Percentiles rank a stretch among this genome's conserved stretches.
Evolutionary conservation across 495 filamentous ascomycete species (phyloP).

Genomic region (Eremomyces bilateralis): DNA sequence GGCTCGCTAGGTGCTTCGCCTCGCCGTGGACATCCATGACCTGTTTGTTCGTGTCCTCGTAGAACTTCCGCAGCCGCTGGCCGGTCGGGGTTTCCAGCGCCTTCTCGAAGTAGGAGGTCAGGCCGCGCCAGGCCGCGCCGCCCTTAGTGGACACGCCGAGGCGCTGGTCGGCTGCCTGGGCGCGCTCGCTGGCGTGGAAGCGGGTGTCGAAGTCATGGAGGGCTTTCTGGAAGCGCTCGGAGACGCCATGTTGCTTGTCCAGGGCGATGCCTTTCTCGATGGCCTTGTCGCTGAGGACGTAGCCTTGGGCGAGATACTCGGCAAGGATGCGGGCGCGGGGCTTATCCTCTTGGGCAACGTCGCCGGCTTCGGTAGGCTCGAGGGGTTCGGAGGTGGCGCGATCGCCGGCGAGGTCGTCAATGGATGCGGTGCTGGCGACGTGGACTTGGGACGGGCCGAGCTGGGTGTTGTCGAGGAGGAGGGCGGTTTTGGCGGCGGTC

Average conservation of each 20-base stretch:
- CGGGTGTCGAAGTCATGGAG: constrained; percentile 59
- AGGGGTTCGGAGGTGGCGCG: constrained; percentile 22
- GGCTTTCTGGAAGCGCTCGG: constrained; percentile 39
- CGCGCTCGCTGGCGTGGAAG: constrained; percentile 59
- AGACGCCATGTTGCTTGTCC: constrained; percentile 78
- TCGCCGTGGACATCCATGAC: constrained; percentile 83
- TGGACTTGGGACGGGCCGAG: constrained; percentile 62
- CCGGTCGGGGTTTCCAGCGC: constrained; percentile 68
- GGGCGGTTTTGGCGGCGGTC: constrained; percentile 84
- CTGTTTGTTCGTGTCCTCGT: constrained; percentile 58
- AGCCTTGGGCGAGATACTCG: constrained; percentile 90
- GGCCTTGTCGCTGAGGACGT: constrained; percentile 64
- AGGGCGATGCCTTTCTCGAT: constrained; percentile 69
- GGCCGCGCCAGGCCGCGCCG: constrained; percentile 36
- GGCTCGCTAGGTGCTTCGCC: constrained; percentile 62
- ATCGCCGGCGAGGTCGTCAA: constrained; percentile 38
- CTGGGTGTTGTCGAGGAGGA: constrained; percentile 88
- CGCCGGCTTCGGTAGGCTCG: constrained; percentile 33
- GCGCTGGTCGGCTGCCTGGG: constrained; percentile 48
- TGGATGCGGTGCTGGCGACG: constrained; percentile 43
- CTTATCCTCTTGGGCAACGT: constrained; percentile 85
- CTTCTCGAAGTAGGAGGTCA: constrained; percentile 80
- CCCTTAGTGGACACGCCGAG: constrained; percentile 53
- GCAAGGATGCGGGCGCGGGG: constrained; percentile 79
- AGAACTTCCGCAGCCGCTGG: constrained; percentile 67